Percentiles rank a stretch among this genome's conserved stretches.
These are phyloP conservation scores for Sporobolus alterniflorus DNA, from an alignment of 202 grass and related monocot genomes.

Conservation along the genomic window DNA sequence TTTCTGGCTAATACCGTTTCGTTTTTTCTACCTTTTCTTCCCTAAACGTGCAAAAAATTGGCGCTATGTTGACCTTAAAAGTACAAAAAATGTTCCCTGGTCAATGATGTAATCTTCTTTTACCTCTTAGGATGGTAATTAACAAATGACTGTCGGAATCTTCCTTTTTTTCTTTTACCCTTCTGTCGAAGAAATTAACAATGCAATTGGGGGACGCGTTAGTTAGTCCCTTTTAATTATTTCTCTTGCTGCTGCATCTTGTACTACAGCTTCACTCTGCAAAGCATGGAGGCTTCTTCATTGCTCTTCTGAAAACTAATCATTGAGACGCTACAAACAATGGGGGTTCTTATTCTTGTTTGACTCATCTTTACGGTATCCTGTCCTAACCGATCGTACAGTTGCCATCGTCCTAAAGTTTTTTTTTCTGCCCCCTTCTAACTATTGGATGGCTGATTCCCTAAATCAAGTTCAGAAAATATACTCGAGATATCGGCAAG, in stretches of 20 bases:
- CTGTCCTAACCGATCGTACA: conserved; percentile 42
- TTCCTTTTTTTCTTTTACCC: background rate
- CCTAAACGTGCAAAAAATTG: background rate
- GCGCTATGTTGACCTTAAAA: background rate
- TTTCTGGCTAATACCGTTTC: conserved; percentile 22
- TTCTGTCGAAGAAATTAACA: background rate
- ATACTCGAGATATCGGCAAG: conserved; percentile 33
- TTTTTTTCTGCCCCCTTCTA: background rate
- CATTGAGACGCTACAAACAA: conserved; percentile 41
- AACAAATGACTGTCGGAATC: conserved; percentile 1
- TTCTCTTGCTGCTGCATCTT: conserved; percentile 3
- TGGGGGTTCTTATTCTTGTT: conserved; percentile 71
- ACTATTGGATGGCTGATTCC: conserved; percentile 40
- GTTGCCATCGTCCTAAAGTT: conserved; percentile 49
- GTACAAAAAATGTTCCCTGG: background rate
- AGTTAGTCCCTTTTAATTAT: background rate
- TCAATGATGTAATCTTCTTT: background rate
- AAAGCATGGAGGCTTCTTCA: conserved; percentile 48
- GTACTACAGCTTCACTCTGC: background rate
- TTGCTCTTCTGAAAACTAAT: conserved; percentile 46
- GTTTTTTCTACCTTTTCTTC: background rate
- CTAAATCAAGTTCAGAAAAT: conserved; percentile 37
- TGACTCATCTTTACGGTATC: conserved; percentile 54
- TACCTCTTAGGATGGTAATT: conserved; percentile 22
- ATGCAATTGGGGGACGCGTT: conserved; percentile 7